These are phyloP conservation scores for Hymenoscyphus repandus DNA, from an alignment of 2,329 filamentous ascomycete species.

Conservation along the genomic window DNA sequence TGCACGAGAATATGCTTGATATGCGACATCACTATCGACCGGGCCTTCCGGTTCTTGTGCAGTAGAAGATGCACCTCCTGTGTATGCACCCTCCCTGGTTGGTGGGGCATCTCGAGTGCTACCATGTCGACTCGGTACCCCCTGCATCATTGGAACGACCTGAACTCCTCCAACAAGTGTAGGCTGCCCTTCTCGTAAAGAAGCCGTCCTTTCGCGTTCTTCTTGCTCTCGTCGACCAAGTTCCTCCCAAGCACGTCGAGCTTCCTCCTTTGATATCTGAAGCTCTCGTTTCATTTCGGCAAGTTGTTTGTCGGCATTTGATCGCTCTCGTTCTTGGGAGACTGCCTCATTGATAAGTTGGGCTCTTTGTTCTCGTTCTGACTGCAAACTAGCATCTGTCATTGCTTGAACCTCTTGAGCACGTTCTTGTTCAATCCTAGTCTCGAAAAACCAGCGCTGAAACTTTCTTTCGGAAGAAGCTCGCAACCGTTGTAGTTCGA, in stretches of 20 bases:
- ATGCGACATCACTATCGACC: slow-evolving; percentile 22
- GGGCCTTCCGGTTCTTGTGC: slow-evolving; percentile 20
- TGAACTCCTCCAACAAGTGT: slow-evolving; percentile 90
- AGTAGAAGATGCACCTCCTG: slow-evolving; percentile 28
- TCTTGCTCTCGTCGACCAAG: slow-evolving; percentile 88
- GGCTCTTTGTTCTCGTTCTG: slow-evolving; percentile 65
- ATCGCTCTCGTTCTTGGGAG: slow-evolving; percentile 62
- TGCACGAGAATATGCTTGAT: slow-evolving; percentile 25
- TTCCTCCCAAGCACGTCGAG: slow-evolving; percentile 93
- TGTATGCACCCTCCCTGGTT: slow-evolving; percentile 40
- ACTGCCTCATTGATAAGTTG: slow-evolving; percentile 63
- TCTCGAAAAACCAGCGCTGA: slow-evolving; percentile 98
- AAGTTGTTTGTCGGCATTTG: slow-evolving; percentile 70
- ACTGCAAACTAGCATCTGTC: slow-evolving; percentile 68
- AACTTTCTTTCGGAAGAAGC: slow-evolving; percentile 97
- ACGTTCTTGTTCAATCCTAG: slow-evolving; percentile 79
- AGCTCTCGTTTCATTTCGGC: slow-evolving; percentile 89
- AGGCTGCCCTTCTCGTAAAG: slow-evolving; percentile 81
- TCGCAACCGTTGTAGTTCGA: slow-evolving; percentile 87
- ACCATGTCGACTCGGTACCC: slow-evolving; percentile 51
- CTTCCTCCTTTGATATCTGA: slow-evolving; percentile 92
- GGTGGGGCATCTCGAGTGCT: slow-evolving; percentile 38
- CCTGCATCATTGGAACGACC: slow-evolving; percentile 86
- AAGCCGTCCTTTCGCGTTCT: slow-evolving; percentile 79
- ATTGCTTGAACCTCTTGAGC: slow-evolving; percentile 76